Evolutionary conservation across 2,329 filamentous ascomycete species (phyloP).

Genomic region (Microdochium trichocladiopsis): DNA sequence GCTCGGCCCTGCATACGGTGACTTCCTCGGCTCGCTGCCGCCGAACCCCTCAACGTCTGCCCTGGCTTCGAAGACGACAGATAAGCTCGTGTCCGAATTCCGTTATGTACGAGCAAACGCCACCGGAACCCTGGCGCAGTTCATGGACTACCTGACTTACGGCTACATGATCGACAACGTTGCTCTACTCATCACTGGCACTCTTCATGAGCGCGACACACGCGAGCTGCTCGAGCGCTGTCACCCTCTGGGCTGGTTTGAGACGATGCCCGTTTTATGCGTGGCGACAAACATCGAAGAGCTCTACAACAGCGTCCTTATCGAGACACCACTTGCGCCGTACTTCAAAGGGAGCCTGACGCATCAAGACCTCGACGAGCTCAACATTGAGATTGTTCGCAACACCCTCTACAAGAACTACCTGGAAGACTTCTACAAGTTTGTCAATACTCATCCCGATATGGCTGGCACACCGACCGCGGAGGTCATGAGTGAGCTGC

Average conservation of each 20-base stretch:
- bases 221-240: slow-evolving; percentile 91
- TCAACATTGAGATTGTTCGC: slow-evolving; percentile 98
- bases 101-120: slow-evolving; percentile 93
- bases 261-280: slow-evolving; percentile 96
- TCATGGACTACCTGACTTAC: slow-evolving; percentile 97
- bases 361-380: slow-evolving; percentile 93
- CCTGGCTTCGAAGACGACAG: slow-evolving; percentile 90
- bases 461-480: slow-evolving; percentile 83
- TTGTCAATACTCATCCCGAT: slow-evolving; percentile 84
- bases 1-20: slow-evolving; percentile 91
- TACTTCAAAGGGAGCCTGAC: slow-evolving; percentile 97
- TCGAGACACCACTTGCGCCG: slow-evolving; percentile 90
- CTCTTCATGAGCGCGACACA: slow-evolving; percentile 93
- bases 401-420: slow-evolving; percentile 99
- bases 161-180: slow-evolving; percentile 99
- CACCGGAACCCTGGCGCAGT: slow-evolving; percentile 82
- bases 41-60: slow-evolving; percentile 95
- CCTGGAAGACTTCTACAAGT: slow-evolving; percentile 92
- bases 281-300: slow-evolving; percentile 98
- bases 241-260: slow-evolving; percentile 96
- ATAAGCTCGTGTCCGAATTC: slow-evolving; percentile 97
- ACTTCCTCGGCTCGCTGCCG: slow-evolving; percentile 88
- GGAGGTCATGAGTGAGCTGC: slow-evolving; percentile 90
- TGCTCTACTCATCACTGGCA: slow-evolving; percentile 93
- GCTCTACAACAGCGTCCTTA: slow-evolving; percentile 94